These are phyloP conservation scores for Tulasnella sp. DNA, from an alignment of 768 basidiomycete species.

Conservation along the genomic window DNA sequence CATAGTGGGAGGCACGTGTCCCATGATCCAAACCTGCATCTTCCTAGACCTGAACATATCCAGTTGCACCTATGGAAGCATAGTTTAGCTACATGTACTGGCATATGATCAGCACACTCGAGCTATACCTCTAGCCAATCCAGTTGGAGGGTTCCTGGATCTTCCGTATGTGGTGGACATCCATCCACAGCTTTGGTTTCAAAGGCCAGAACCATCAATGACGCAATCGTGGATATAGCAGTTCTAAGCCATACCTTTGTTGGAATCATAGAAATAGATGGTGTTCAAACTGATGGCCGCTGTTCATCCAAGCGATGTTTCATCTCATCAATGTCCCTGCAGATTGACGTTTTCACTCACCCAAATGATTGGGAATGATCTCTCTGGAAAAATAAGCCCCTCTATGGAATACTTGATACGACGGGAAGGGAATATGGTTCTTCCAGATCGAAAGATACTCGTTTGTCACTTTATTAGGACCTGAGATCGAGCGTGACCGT, in stretches of 20 bases:
- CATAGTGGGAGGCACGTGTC: constrained; percentile 76
- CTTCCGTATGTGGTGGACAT: constrained; percentile 35
- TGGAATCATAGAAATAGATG: constrained; percentile 82
- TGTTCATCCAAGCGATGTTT: background rate
- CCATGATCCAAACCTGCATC: constrained; percentile 54
- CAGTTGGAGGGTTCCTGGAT: constrained; percentile 80
- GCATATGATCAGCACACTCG: background rate
- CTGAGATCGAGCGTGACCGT: no score
- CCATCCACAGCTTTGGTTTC: constrained; percentile 52
- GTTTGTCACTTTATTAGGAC: constrained; percentile 18
- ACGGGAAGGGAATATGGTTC: constrained; percentile 62
- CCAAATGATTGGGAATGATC: constrained; percentile 55
- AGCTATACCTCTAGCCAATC: constrained; percentile 80
- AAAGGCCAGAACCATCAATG: background rate
- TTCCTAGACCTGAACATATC: constrained; percentile 48
- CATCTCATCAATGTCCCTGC: background rate
- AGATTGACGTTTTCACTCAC: background rate
- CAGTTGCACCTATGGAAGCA: constrained; percentile 42
- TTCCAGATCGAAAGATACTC: constrained; percentile 53
- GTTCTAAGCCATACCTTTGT: constrained; percentile 45
- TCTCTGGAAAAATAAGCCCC: constrained; percentile 79
- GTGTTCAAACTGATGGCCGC: constrained; percentile 82
- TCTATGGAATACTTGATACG: constrained; percentile 68
- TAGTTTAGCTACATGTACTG: background rate
- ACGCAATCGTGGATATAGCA: background rate